Evolutionary conservation across 441 rosid species (phyloP).

Genomic region (Populus hybrid): DNA sequence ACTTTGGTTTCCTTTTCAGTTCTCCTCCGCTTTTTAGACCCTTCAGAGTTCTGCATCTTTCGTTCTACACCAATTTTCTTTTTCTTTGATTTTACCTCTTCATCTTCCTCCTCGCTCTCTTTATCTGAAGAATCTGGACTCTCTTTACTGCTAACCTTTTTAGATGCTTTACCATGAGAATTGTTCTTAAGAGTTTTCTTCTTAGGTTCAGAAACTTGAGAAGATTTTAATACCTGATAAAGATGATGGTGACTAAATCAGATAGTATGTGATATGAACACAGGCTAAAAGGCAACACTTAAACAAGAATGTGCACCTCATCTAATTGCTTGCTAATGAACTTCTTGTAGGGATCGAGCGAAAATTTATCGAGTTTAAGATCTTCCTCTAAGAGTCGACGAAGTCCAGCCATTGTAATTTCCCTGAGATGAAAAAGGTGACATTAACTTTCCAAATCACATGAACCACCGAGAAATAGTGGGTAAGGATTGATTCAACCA

Average conservation of each 20-base stretch:
- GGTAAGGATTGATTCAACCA: neutral
- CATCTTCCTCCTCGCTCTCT: constrained; percentile 36
- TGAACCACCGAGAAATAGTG: neutral
- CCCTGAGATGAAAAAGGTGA: constrained; percentile 36
- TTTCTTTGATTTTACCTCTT: constrained; percentile 42
- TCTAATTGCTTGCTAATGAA: constrained; percentile 62
- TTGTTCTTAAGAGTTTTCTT: constrained; percentile 39
- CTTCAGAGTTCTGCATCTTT: constrained; percentile 45
- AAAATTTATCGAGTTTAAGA: constrained; percentile 55
- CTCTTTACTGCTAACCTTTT: constrained; percentile 29
- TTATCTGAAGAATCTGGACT: constrained; percentile 43
- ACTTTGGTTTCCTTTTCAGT: constrained; percentile 45
- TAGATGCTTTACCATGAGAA: constrained; percentile 39
- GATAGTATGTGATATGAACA: constrained; percentile 4
- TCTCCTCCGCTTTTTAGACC: constrained; percentile 55
- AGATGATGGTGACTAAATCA: constrained; percentile 20
- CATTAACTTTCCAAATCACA: constrained; percentile 7
- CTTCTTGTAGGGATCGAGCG: constrained; percentile 69
- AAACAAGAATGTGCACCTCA: constrained; percentile 45
- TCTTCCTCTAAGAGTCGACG: constrained; percentile 87
- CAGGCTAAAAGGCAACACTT: constrained; percentile 15
- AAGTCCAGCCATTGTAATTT: constrained; percentile 71
- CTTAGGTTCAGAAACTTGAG: constrained; percentile 48
- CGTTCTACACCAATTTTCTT: constrained; percentile 44
- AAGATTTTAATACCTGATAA: constrained; percentile 49